Conservation (phyloP, 352 stramenopile species). For the Halophytophthora batemanensis region DNA sequence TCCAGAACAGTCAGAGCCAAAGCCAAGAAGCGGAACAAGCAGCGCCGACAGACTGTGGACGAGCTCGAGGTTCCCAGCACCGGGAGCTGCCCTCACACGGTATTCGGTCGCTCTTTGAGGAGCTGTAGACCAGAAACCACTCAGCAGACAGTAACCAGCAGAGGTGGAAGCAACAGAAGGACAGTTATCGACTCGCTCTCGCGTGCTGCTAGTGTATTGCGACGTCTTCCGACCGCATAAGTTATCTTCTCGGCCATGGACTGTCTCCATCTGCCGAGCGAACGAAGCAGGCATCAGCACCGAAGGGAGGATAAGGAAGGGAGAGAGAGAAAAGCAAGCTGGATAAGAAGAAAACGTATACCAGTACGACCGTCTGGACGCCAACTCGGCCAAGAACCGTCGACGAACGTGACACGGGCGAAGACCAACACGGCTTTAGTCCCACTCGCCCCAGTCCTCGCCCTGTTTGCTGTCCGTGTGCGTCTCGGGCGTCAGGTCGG, state of each 20-base stretch:
- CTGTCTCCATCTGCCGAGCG: neutral
- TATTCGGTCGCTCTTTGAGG: conserved; percentile 29
- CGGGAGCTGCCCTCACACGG: conserved; percentile 2
- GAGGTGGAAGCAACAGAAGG: neutral
- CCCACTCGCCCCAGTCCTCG: conserved; percentile 72
- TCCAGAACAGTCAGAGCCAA: no score
- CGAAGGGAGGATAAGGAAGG: no score
- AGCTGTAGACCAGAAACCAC: conserved; percentile 19
- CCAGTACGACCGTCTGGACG: no score
- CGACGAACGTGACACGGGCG: neutral
- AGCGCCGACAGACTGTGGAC: neutral
- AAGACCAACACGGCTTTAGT: conserved; percentile 29
- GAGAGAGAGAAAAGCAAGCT: neutral
- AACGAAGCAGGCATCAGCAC: neutral
- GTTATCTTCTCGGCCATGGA: neutral
- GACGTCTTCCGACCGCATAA: neutral
- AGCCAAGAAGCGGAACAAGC: neutral
- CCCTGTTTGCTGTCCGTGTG: conserved; percentile 37
- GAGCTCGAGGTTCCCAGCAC: neutral
- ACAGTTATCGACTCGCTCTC: no score
- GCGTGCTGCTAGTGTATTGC: neutral
- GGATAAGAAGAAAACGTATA: neutral
- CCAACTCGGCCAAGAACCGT: no score
- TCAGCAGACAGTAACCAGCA: no score
- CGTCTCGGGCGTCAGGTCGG: conserved; percentile 11